Base-by-base conservation (phyloP, 2,329 filamentous ascomycete genomes). In the Fusarium liriodendri region DNA sequence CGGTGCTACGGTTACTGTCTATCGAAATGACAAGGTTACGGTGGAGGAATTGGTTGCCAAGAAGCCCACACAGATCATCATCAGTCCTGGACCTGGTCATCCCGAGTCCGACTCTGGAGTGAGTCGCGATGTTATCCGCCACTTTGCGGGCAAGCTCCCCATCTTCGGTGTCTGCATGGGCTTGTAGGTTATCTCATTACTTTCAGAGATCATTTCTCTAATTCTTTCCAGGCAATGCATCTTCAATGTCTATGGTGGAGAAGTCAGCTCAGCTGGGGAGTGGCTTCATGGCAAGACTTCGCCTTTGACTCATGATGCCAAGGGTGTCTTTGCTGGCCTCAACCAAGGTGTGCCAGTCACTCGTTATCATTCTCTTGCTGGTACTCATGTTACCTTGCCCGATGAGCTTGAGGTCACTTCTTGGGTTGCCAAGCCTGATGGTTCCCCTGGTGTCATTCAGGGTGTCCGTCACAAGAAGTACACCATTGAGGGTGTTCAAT, bases 141-240 rank as follows among this genome's bases (percentile, higher is more conserved):
- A 98, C 82, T 99, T 98, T 83, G 91, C 93, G 33, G 97, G 97
- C 76, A 98, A 98, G 84, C 94, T 99, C 58, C 97, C 97, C 13
- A 91, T 99, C 16, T 90, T 99, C 62, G 97, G 97, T n/a, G 97
- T 99, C 33, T 99, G 97, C 81, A 98, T 99, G 96, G 97, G 97
- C 77, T 93, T 98, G 91, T 94, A 83, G 87, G 91, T 89, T 37
- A 52, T 60, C 4, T 2, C 7, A 5, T 5, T 38, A 14, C 5
- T 32, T 37, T 13, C 14, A 3, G 9, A 7, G 13, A 14, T 50
- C 6, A 13, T 55, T 57, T 35, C 20, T 32, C 60, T 69, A 57
- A 69, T 58, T 11, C 25, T 60, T 45, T n/a, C 54, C 16, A 94
- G 92, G 76, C 97, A 99, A 87, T 99, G 97, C 84, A 98, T 99